Percentiles rank a stretch among this genome's conserved stretches.
These are phyloP conservation scores for Eucalyptus viminalis DNA, from an alignment of 345 rosid species.

Conservation along the genomic window DNA sequence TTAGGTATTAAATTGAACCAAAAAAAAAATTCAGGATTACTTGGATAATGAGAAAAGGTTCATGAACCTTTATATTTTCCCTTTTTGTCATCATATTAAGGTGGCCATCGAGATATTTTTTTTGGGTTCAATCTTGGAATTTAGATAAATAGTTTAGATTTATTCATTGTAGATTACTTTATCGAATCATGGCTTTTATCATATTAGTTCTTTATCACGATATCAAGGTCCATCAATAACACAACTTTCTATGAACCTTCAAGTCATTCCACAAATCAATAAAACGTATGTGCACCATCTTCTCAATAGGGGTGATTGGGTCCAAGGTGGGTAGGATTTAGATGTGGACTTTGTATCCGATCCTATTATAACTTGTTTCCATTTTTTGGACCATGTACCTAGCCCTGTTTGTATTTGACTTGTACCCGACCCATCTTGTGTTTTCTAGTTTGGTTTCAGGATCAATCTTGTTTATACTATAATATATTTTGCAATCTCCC, in stretches of 20 bases:
- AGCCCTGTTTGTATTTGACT: too few relatives aligned
- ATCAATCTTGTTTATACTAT: too few relatives aligned
- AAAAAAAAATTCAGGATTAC: neutral
- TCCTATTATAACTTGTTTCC: too few relatives aligned
- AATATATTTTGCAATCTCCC: too few relatives aligned
- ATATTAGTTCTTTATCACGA: neutral
- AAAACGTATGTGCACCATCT: neutral
- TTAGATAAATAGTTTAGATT: neutral
- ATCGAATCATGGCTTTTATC: neutral
- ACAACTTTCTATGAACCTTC: neutral
- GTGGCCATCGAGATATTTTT: neutral
- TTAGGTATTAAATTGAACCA: neutral
- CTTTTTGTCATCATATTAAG: neutral
- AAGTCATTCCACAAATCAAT: neutral
- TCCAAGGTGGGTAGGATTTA: too few relatives aligned
- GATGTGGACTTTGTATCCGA: accelerated
- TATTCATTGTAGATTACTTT: neutral
- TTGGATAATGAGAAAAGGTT: neutral
- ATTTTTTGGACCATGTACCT: too few relatives aligned
- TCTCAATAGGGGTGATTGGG: too few relatives aligned
- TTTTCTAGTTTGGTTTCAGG: too few relatives aligned
- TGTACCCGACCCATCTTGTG: too few relatives aligned
- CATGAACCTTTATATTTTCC: neutral
- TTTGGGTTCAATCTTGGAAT: neutral
- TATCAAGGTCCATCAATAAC: neutral